Conservation (phyloP, 805 yeast genomes). For the Saccharomycopsis amapae region DNA sequence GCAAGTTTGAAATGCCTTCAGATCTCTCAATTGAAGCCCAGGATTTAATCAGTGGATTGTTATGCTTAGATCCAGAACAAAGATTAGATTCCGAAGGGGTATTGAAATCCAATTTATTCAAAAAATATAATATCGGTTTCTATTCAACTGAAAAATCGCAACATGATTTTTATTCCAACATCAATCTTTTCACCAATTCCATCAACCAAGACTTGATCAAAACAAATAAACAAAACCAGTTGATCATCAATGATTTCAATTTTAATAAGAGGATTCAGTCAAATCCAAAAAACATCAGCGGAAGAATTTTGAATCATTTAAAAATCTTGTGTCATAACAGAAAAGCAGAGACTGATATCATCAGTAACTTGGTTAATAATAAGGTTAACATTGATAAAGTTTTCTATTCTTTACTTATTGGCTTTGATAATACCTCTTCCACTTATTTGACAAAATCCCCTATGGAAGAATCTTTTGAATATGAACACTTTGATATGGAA, state of each 20-base stretch:
- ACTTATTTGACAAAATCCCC: conserved; percentile 5
- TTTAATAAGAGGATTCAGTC: conserved; percentile 13
- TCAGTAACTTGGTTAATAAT: conserved; percentile 16
- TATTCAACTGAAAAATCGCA: conserved; percentile 11
- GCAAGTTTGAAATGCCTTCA: conserved; percentile 65
- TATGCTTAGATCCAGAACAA: conserved; percentile 61
- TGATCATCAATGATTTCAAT: conserved; percentile 19
- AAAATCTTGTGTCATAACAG: conserved; percentile 19
- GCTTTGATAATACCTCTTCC: conserved; percentile 11
- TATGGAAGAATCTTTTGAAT: not conserved
- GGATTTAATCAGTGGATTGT: conserved; percentile 57
- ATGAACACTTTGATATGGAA: not conserved
- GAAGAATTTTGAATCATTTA: conserved; percentile 12
- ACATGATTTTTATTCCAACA: conserved; percentile 14
- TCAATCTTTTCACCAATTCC: conserved; percentile 21
- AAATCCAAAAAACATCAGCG: conserved; percentile 7
- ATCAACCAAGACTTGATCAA: conserved; percentile 19
- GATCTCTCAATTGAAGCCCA: conserved; percentile 58
- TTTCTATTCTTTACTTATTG: conserved; percentile 19
- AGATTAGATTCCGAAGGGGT: conserved; percentile 66
- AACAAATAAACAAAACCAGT: conserved; percentile 15
- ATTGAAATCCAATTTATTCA: conserved; percentile 28
- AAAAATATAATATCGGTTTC: conserved; percentile 17
- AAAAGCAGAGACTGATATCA: conserved; percentile 12
- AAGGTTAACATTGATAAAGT: conserved; percentile 22